Evolutionary conservation across 768 basidiomycete species (phyloP).

Genomic region (Roridomyces roridus): DNA sequence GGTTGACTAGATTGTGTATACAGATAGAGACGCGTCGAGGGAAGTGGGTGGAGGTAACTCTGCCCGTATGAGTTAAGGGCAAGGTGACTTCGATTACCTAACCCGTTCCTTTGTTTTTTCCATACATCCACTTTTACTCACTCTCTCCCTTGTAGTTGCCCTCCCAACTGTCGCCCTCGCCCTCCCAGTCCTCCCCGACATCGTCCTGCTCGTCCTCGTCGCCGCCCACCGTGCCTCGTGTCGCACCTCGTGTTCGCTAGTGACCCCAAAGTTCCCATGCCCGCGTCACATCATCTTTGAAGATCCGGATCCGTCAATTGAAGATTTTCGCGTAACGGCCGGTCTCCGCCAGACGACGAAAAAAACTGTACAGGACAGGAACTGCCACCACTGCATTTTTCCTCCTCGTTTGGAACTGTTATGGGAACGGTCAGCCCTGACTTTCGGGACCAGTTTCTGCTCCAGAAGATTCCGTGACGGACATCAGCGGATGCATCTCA

Average conservation of each 20-base stretch:
- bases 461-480: background rate
- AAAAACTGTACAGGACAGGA: conserved; percentile 11
- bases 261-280: background rate
- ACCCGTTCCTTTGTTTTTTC: background rate
- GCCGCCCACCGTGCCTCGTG: conserved; percentile 39
- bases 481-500: background rate
- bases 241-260: conserved; percentile 42
- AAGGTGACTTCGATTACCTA: no score
- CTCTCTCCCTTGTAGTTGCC: background rate
- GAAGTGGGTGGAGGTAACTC: conserved; percentile 19
- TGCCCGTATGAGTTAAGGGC: conserved; percentile 10
- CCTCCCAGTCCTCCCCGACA: background rate
- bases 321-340: no score
- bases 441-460: background rate
- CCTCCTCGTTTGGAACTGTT: conserved; percentile 1
- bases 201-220: background rate
- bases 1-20: conserved; percentile 26
- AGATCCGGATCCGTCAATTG: background rate
- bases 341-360: background rate
- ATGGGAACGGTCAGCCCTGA: conserved; percentile 8
- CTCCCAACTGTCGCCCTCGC: background rate
- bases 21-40: conserved; percentile 16
- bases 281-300: conserved; percentile 1
- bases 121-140: background rate
- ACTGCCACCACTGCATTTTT: conserved; percentile 4